phyloP scores from a whole-genome alignment of 371 early-diverging fungal genomes.

The Mucor ambiguus region DNA sequence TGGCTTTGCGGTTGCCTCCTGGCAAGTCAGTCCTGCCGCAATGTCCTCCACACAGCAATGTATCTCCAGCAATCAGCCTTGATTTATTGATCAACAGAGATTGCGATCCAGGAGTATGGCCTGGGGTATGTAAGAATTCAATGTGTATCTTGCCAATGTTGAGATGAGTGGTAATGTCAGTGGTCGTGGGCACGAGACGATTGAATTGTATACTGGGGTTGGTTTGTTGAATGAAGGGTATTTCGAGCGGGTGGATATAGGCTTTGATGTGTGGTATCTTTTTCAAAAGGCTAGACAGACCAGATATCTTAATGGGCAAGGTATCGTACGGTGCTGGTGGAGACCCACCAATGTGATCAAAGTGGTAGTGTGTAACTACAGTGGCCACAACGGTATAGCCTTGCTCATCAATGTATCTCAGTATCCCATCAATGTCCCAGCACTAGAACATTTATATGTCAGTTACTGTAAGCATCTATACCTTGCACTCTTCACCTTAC shows the following conservation, averaged over 20 bases:
- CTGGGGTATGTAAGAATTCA: conserved; percentile 84
- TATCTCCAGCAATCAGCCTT: conserved; percentile 87
- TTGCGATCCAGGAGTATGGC: conserved; percentile 90
- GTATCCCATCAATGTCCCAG: conserved; percentile 87
- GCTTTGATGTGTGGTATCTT: conserved; percentile 70
- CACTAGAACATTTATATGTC: conserved; percentile 45
- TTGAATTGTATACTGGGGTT: conserved; percentile 68
- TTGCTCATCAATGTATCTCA: conserved; percentile 58
- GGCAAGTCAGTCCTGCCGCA: conserved; percentile 83
- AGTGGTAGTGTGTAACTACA: conserved; percentile 81
- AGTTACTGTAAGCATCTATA: background rate
- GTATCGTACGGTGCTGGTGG: conserved; percentile 86
- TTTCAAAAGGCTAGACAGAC: conserved; percentile 71
- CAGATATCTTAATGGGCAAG: conserved; percentile 78
- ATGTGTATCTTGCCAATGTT: conserved; percentile 58
- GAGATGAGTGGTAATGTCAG: conserved; percentile 57
- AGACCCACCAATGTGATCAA: conserved; percentile 77
- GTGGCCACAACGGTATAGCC: conserved; percentile 72
- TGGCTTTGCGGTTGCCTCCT: conserved; percentile 64
- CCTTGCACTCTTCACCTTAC: conserved; percentile 25
- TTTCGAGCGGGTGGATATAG: conserved; percentile 77
- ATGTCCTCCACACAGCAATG: conserved; percentile 71
- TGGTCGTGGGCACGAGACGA: conserved; percentile 63
- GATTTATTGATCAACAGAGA: conserved; percentile 73
- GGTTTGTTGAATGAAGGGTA: conserved; percentile 64